phyloP scores from a whole-genome alignment of 1,284 basidiomycete species.

The Takashimella koratensis region DNA sequence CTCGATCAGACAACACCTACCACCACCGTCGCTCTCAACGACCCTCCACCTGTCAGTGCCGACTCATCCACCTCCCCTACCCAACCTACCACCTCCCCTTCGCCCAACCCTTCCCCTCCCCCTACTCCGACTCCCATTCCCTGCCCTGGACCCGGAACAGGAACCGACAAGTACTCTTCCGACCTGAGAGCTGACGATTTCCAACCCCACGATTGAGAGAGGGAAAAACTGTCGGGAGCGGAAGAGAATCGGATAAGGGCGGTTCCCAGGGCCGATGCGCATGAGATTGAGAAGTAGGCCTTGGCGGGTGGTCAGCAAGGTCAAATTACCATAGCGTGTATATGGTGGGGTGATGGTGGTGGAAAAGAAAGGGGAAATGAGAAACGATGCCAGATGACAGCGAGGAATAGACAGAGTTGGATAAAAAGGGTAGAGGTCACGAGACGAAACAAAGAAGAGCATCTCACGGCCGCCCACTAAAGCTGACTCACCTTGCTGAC shows the following conservation, averaged over 20 bases:
- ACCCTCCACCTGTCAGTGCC: slow-evolving; percentile 20
- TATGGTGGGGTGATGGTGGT: not conserved
- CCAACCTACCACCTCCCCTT: slow-evolving; percentile 54
- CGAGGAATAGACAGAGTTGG: too few relatives aligned
- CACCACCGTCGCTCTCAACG: slow-evolving; percentile 38
- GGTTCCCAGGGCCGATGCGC: slow-evolving; percentile 73
- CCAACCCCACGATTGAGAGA: slow-evolving; percentile 57
- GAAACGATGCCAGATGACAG: not conserved
- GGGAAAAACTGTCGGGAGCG: slow-evolving; percentile 76
- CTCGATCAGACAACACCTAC: slow-evolving; percentile 26
- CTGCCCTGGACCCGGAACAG: slow-evolving; percentile 26
- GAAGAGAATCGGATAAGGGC: slow-evolving; percentile 75
- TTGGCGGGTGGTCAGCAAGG: too few relatives aligned
- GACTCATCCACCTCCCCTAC: slow-evolving; percentile 29
- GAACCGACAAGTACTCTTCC: slow-evolving; percentile 45
- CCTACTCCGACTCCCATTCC: slow-evolving; percentile 51
- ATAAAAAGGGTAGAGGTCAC: too few relatives aligned
- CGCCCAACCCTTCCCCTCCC: slow-evolving; percentile 39
- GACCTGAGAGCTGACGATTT: slow-evolving; percentile 48
- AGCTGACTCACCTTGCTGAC: slow-evolving; percentile 42
- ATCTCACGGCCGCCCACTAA: too few relatives aligned
- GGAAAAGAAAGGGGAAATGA: not conserved
- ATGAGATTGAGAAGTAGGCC: slow-evolving; percentile 75
- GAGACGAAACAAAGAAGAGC: too few relatives aligned
- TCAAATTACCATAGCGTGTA: too few relatives aligned